These are phyloP conservation scores for Papiliotrema flavescens DNA, from an alignment of 1,284 basidiomycete species.

Conservation along the genomic window DNA sequence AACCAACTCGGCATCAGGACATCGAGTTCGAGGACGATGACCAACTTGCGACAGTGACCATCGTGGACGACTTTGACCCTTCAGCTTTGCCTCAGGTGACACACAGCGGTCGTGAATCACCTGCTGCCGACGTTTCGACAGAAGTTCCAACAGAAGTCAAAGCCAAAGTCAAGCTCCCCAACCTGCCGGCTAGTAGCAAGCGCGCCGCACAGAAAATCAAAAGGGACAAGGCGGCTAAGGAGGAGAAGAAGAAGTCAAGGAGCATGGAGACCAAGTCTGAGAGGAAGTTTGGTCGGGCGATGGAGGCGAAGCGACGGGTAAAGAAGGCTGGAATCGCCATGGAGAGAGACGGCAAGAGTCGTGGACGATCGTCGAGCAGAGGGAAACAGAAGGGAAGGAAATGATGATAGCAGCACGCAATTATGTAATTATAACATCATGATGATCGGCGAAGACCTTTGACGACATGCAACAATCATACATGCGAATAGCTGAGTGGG, in stretches of 20 bases:
- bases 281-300: constrained; percentile 42
- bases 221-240: constrained; percentile 27
- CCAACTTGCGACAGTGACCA: constrained; percentile 47
- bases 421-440: too few species aligned
- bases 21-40: constrained; percentile 47
- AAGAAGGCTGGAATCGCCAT: constrained; percentile 42
- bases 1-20: constrained; percentile 21
- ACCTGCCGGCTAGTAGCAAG: constrained; percentile 39
- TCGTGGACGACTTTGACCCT: constrained; percentile 48
- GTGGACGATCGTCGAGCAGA: too few species aligned
- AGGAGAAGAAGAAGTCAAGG: constrained; percentile 27
- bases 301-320: constrained; percentile 38
- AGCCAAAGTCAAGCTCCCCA: constrained; percentile 16
- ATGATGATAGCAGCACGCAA: too few species aligned
- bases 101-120: background rate
- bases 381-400: too few species aligned
- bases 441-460: too few species aligned
- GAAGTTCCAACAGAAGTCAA: background rate
- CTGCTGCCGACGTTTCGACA: background rate
- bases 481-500: too few species aligned
- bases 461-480: too few species aligned
- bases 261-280: constrained; percentile 47
- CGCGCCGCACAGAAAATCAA: constrained; percentile 32
- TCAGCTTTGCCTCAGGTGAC: constrained; percentile 7
- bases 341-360: constrained; percentile 30